Percentiles rank a stretch among this genome's conserved stretches.
These are phyloP conservation scores for Chrysochromulina parva DNA, from an alignment of 78 protist genomes.

Conservation along the genomic window DNA sequence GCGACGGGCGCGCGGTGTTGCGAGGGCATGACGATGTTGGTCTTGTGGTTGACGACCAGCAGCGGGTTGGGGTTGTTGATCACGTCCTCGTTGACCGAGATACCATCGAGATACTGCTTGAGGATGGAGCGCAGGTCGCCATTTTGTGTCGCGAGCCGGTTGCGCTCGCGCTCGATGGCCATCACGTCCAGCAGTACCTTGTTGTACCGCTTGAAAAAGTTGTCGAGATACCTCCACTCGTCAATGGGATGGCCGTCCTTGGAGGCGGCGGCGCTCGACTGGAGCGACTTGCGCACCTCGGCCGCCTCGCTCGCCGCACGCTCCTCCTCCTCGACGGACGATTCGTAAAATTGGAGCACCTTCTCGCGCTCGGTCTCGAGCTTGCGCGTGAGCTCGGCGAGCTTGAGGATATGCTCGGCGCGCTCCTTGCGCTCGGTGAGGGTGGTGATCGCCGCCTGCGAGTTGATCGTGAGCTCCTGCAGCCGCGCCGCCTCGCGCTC, in stretches of 20 bases:
- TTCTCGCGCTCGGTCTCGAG: conserved; percentile 79
- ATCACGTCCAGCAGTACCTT: conserved; percentile 44
- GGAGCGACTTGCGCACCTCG: neutral
- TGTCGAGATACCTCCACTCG: conserved; percentile 39
- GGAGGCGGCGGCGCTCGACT: neutral
- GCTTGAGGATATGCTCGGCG: conserved; percentile 55
- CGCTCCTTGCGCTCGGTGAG: neutral
- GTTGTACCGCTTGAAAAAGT: conserved; percentile 54
- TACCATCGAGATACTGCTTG: conserved; percentile 74
- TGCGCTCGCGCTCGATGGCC: conserved; percentile 35
- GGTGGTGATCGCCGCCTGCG: conserved; percentile 16
- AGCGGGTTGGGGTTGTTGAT: too few relatives aligned
- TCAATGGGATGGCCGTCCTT: conserved; percentile 36
- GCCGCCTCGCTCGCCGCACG: neutral
- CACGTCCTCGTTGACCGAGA: conserved; percentile 66
- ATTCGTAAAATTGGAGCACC: conserved; percentile 40
- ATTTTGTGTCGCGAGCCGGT: conserved; percentile 45
- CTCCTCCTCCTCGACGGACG: conserved; percentile 19
- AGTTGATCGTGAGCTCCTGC: conserved; percentile 37
- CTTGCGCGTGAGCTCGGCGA: conserved; percentile 63
- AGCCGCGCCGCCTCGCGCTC: conserved; percentile 40
- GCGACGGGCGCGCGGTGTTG: neutral
- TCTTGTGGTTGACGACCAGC: too few relatives aligned
- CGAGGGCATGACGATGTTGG: neutral
- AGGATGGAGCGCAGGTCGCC: conserved; percentile 43